Evolutionary conservation across 116 monocot genomes (phyloP).

Genomic region (Posidonia oceanica): DNA sequence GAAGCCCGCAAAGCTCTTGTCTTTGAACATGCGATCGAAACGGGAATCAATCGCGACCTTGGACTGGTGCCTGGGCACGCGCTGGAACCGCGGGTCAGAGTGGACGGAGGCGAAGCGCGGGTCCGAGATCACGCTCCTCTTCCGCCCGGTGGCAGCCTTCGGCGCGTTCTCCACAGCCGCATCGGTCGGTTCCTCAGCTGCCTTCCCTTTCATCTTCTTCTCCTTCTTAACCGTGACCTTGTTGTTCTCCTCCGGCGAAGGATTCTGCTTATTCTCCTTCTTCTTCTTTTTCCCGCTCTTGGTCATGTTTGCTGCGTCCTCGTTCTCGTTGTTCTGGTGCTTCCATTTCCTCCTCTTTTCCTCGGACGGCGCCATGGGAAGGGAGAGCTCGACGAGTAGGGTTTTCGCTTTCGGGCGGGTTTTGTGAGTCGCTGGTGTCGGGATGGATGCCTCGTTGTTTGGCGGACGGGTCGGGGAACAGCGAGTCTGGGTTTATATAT

Average conservation of each 20-base stretch:
- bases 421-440: too few relatives aligned
- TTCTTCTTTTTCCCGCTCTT: constrained; percentile 6
- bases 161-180: constrained; percentile 1
- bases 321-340: neutral
- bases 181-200: neutral
- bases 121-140: constrained; percentile 38
- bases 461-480: too few relatives aligned
- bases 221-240: neutral
- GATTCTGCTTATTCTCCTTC: neutral
- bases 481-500: too few relatives aligned
- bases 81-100: constrained; percentile 74
- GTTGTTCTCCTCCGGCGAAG: neutral
- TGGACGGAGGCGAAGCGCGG: constrained; percentile 51
- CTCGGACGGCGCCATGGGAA: constrained; percentile 4
- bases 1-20: constrained; percentile 37
- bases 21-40: constrained; percentile 44
- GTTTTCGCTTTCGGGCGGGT: neutral
- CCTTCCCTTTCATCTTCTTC: neutral
- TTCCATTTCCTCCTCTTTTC: constrained; percentile 1
- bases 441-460: too few relatives aligned
- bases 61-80: constrained; percentile 41
- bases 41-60: constrained; percentile 67
- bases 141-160: constrained; percentile 4
- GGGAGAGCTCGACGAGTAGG: neutral
- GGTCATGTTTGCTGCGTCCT: neutral